These are phyloP conservation scores for Ophiocordyceps sinensis DNA, from an alignment of 2,329 filamentous ascomycete species.

Conservation along the genomic window DNA sequence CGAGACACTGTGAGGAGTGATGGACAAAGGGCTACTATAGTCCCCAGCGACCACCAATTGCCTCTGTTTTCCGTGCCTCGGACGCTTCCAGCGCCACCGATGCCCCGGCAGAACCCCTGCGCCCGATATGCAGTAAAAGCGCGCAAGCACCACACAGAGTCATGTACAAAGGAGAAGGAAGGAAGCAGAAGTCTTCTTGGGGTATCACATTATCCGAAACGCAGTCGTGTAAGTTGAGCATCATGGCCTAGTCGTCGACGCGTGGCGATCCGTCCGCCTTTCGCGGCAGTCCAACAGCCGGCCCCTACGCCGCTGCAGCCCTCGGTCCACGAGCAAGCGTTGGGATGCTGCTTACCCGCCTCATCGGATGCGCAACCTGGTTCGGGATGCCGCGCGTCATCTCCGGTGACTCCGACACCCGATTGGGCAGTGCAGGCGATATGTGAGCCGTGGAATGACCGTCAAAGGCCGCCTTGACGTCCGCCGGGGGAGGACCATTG, in stretches of 20 bases:
- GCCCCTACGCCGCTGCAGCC: slow-evolving; percentile 16
- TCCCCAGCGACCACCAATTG: too few species aligned
- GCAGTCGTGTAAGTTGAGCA: slow-evolving; percentile 7
- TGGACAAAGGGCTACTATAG: too few species aligned
- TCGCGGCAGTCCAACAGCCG: background rate
- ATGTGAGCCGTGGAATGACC: slow-evolving; percentile 9
- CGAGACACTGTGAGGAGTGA: too few species aligned
- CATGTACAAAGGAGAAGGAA: slow-evolving; percentile 2
- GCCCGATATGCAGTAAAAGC: background rate
- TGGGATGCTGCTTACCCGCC: slow-evolving; percentile 17
- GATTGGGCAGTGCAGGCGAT: slow-evolving; percentile 13
- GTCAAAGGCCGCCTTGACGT: slow-evolving; percentile 12
- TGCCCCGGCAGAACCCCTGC: background rate
- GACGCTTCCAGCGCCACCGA: background rate
- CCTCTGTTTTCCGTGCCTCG: background rate
- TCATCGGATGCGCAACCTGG: slow-evolving; percentile 16
- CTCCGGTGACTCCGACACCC: slow-evolving; percentile 28
- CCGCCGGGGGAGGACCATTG: slow-evolving; percentile 6
- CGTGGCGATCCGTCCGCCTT: background rate
- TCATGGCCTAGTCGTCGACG: slow-evolving; percentile 3
- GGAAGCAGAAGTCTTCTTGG: slow-evolving; percentile 9
- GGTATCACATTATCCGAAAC: slow-evolving; percentile 24
- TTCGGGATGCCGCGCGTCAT: slow-evolving; percentile 23
- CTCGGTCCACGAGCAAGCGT: slow-evolving; percentile 18
- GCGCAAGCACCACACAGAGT: background rate